These are phyloP conservation scores for Pseudonitzschia multistriata DNA, from an alignment of 108 stramenopile species.

Conservation along the genomic window DNA sequence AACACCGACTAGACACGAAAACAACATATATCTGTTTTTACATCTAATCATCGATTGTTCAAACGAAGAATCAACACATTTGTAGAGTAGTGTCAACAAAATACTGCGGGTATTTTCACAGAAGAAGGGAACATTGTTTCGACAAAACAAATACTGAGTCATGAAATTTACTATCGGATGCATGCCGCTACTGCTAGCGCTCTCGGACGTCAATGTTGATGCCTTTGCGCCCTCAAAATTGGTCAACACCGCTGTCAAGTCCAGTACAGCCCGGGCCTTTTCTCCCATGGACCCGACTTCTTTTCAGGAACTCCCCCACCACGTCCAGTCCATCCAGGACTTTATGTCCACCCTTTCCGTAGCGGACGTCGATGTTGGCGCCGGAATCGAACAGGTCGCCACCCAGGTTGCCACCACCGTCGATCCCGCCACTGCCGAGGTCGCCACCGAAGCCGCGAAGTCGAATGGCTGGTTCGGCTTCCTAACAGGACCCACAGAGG, in stretches of 20 bases:
- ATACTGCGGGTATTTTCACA: no score
- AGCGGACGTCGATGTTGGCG: slow-evolving; percentile 46
- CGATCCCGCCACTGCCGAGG: slow-evolving; percentile 21
- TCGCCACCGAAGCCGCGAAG: slow-evolving; percentile 40
- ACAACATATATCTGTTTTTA: no score
- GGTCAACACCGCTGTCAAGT: background rate
- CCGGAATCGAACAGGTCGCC: slow-evolving; percentile 30
- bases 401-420: slow-evolving; percentile 35
- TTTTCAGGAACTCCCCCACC: slow-evolving; percentile 48
- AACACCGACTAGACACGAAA: background rate
- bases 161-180: slow-evolving; percentile 34
- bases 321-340: slow-evolving; percentile 48
- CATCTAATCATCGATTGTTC: no score
- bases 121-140: background rate
- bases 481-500: slow-evolving; percentile 69
- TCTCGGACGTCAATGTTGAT: slow-evolving; percentile 6
- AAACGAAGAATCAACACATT: no score
- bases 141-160: slow-evolving; percentile 3
- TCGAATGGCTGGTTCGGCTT: slow-evolving; percentile 87
- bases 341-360: slow-evolving; percentile 58
- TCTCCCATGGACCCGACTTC: slow-evolving; percentile 51
- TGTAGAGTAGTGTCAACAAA: no score
- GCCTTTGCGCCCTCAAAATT: slow-evolving; percentile 52
- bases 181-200: background rate
- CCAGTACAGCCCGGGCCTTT: slow-evolving; percentile 29